These are phyloP conservation scores for Aspergillus olivimuriae DNA, from an alignment of 495 filamentous ascomycete genomes.

Conservation along the genomic window DNA sequence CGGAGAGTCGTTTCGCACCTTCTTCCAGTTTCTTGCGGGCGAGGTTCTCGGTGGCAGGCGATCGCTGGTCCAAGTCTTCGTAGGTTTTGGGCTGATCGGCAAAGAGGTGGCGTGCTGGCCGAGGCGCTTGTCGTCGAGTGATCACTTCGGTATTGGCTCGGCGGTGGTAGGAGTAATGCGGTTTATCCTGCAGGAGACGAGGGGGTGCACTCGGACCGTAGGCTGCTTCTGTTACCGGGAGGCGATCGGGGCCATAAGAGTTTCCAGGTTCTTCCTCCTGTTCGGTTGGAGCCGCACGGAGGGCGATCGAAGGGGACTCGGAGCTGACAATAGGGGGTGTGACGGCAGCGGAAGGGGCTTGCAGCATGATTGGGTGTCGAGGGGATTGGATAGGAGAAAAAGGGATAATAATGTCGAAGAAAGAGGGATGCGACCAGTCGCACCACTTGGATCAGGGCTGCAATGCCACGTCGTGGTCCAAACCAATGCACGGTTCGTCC, in stretches of 20 bases:
- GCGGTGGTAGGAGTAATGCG: conserved; percentile 33
- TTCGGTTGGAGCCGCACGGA: conserved; percentile 4
- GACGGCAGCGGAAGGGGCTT: conserved; percentile 14
- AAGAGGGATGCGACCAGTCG: conserved; percentile 7
- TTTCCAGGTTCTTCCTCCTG: conserved; percentile 7
- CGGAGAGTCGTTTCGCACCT: conserved; percentile 35
- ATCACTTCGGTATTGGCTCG: conserved; percentile 37
- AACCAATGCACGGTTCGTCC: conserved; percentile 16
- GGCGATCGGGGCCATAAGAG: conserved; percentile 11
- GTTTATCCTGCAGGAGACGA: conserved; percentile 12
- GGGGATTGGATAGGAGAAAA: conserved; percentile 12
- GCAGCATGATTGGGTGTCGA: conserved; percentile 16
- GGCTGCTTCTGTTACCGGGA: conserved; percentile 9
- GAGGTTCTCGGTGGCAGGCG: conserved; percentile 25
- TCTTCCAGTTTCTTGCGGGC: conserved; percentile 38
- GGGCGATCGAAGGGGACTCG: conserved; percentile 6
- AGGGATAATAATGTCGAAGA: neutral
- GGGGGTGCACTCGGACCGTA: conserved; percentile 13
- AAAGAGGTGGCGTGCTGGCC: conserved; percentile 11
- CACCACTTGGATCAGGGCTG: conserved; percentile 22
- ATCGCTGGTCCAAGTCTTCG: conserved; percentile 15
- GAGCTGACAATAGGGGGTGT: conserved; percentile 11
- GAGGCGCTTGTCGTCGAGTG: conserved; percentile 23
- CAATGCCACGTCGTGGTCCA: conserved; percentile 33
- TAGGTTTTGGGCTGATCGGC: conserved; percentile 17